Evolutionary conservation across 2,329 filamentous ascomycete genomes (phyloP).

Genomic region (Hypocrella siamensis): DNA sequence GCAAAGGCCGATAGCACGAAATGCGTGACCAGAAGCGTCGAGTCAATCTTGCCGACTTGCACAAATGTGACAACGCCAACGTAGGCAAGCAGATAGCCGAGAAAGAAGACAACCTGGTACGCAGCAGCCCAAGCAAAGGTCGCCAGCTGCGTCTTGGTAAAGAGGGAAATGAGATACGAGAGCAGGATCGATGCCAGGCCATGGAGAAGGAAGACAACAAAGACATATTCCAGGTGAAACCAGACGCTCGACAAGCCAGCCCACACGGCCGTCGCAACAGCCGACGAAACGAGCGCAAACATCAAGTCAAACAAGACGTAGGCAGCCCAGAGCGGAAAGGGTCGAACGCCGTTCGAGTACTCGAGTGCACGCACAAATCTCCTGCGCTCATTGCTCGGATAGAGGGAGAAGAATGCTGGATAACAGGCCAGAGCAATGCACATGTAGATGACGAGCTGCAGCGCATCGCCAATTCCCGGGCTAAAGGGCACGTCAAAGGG

Average conservation of each 20-base stretch:
- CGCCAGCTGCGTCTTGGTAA: slow-evolving; percentile 62
- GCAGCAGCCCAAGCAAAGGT: slow-evolving; percentile 74
- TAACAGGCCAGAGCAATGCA: slow-evolving; percentile 63
- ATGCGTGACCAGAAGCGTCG: slow-evolving; percentile 51
- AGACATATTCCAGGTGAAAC: slow-evolving; percentile 70
- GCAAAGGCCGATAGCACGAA: slow-evolving; percentile 61
- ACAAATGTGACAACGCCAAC: slow-evolving; percentile 60
- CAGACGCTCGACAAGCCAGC: slow-evolving; percentile 48
- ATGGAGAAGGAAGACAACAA: slow-evolving; percentile 66
- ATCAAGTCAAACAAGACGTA: slow-evolving; percentile 69
- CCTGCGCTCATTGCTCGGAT: slow-evolving; percentile 72
- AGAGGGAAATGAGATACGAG: slow-evolving; percentile 69
- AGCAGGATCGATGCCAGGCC: slow-evolving; percentile 63
- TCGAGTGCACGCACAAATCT: slow-evolving; percentile 69
- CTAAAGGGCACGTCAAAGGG: slow-evolving; percentile 62
- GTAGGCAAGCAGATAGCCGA: slow-evolving; percentile 58
- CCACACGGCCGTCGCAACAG: slow-evolving; percentile 54
- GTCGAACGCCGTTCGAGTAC: slow-evolving; percentile 81
- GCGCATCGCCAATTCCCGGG: slow-evolving; percentile 50
- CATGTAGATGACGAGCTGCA: slow-evolving; percentile 73
- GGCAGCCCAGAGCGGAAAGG: slow-evolving; percentile 70
- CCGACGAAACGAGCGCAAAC: slow-evolving; percentile 50
- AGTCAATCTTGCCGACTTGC: slow-evolving; percentile 52
- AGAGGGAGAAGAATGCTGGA: slow-evolving; percentile 77
- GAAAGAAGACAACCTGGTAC: slow-evolving; percentile 55